phyloP scores from a whole-genome alignment of 768 basidiomycete species.

The Suillus sp. region DNA sequence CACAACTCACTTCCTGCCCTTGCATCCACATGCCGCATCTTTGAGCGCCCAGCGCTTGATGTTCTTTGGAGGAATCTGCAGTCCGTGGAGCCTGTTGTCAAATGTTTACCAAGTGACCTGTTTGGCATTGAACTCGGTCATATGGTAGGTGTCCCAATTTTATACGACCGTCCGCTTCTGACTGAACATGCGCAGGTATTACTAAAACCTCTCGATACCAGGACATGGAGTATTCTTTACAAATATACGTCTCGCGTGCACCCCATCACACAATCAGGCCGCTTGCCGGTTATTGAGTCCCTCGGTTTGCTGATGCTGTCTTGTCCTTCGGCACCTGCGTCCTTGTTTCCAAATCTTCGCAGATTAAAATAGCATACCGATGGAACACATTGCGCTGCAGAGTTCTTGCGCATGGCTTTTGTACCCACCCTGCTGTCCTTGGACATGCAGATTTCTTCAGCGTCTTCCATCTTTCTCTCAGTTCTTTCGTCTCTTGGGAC shows the following conservation, averaged over 20 bases:
- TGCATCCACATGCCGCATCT: constrained; percentile 6
- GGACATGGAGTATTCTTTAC: constrained; percentile 24
- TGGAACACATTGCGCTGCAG: constrained; percentile 24
- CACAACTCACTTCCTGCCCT: background rate
- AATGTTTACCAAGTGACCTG: constrained; percentile 14
- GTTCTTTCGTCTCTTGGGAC: constrained; percentile 1
- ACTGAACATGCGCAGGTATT: background rate
- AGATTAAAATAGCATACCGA: constrained; percentile 25
- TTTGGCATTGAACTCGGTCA: background rate
- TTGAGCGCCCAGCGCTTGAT: constrained; percentile 10
- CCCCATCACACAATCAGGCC: constrained; percentile 13
- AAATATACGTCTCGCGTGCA: constrained; percentile 21
- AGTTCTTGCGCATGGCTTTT: constrained; percentile 29
- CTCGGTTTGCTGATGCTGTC: constrained; percentile 19
- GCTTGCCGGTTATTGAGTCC: background rate
- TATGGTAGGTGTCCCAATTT: background rate
- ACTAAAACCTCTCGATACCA: background rate
- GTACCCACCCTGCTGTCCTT: constrained; percentile 19
- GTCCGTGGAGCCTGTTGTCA: constrained; percentile 6
- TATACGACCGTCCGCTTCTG: background rate
- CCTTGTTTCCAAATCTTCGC: constrained; percentile 27
- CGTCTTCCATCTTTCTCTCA: background rate
- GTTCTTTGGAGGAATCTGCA: constrained; percentile 8
- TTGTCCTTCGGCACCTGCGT: constrained; percentile 14
- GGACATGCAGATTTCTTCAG: background rate